Base-by-base conservation (phyloP, 2,329 filamentous ascomycete species). In the Septoria linicola region DNA sequence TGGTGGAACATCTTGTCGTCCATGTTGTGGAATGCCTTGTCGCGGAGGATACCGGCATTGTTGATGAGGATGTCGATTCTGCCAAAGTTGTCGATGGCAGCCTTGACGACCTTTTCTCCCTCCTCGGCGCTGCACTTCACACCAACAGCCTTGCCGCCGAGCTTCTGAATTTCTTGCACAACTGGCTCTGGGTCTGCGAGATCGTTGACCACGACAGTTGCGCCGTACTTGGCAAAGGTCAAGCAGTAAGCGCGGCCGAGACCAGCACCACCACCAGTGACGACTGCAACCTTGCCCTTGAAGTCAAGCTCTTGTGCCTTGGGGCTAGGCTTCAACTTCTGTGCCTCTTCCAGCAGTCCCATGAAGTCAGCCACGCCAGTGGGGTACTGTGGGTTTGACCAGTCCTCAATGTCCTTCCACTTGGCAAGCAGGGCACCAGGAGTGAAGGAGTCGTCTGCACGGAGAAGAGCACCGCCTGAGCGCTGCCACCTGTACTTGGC, bases 1-100 rank as follows among this genome's bases (percentile, higher is more conserved):
- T 88, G 82, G 65, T 96, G 84, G 91, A 93, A 99, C 66, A 90
- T 81, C 67, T 83, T 85, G 69, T 99, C 93, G 54, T 91, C 88
- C 92, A 99, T 96, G 79, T 97, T 97, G 72, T 80, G 80, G 72
- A 99, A 99, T 34, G 93, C 91, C 83, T 96, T 97, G 79, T 99
- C 93, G 41, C 93, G 85, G 47, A 99, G 83, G 63, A 99, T 99
- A 67, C 93, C 93, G 46, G 93, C 93, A 68, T 99, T 99, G 83
- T 99, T 99, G 77, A 99, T 81, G 59, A 99, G 49, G 73, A 99
- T 91, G 68, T 99, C 93, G 64, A 99, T 81, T 64, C 93, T 88
- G 64, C 93, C 93, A 70, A 88, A 97, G 34, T 87, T 84, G 68
- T 97, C 92, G 65, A 99, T 95, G 49, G 92, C 92, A 51, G 82